Evolutionary conservation across 2,329 filamentous ascomycete species (phyloP).

Genomic region (Furcasterigmium sp.): DNA sequence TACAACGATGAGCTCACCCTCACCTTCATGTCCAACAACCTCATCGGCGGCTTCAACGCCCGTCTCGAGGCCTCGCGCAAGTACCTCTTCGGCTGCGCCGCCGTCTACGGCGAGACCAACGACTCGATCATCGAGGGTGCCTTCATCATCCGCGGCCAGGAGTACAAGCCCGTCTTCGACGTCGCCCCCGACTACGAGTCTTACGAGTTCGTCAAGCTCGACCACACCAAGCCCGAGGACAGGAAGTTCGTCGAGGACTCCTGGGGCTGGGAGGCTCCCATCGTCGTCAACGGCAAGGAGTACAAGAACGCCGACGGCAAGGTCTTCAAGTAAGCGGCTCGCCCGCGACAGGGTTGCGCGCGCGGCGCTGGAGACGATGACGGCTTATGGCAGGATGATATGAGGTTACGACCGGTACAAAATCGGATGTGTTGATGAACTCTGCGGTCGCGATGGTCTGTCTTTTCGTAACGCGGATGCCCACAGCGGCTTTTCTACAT

Average conservation of each 20-base stretch:
- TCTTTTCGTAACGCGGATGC: background rate
- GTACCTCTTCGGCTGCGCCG: constrained; percentile 88
- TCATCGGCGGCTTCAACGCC: constrained; percentile 96
- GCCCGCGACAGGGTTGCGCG: constrained; percentile 7
- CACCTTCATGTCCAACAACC: constrained; percentile 98
- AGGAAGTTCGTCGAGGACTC: constrained; percentile 76
- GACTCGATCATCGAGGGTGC: constrained; percentile 88
- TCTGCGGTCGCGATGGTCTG: background rate
- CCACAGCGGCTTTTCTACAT: background rate
- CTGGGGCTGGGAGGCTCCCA: constrained; percentile 90
- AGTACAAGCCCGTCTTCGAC: constrained; percentile 81
- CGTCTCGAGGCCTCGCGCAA: constrained; percentile 97
- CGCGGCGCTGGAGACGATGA: constrained; percentile 21
- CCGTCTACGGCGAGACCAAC: constrained; percentile 85
- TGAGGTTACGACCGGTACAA: constrained; percentile 14
- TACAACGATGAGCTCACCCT: constrained; percentile 97
- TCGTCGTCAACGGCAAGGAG: constrained; percentile 77
- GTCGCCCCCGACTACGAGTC: constrained; percentile 97
- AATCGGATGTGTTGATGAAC: constrained; percentile 8
- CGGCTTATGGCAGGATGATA: constrained; percentile 24
- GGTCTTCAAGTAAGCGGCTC: constrained; percentile 85
- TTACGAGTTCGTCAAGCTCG: constrained; percentile 95
- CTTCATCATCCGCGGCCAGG: constrained; percentile 91
- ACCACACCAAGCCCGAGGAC: constrained; percentile 80
- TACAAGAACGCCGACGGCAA: constrained; percentile 88